These are phyloP conservation scores for Strobilomyces confusus DNA, from an alignment of 768 basidiomycete species.

Conservation along the genomic window DNA sequence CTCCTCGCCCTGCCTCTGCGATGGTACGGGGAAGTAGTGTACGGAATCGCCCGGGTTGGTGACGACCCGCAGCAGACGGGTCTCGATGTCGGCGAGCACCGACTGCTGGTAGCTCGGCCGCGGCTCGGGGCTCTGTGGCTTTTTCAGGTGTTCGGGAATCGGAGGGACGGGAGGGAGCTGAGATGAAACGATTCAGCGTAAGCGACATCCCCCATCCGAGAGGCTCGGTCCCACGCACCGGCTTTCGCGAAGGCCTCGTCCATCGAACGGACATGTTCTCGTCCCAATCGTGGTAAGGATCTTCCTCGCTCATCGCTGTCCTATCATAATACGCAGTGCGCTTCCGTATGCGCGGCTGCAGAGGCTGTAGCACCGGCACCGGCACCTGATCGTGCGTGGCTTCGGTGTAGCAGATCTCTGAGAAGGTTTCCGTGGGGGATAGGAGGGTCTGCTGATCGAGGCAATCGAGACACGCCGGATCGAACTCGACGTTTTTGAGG, in stretches of 20 bases:
- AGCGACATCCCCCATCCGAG: not conserved
- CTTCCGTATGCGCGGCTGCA: conserved; percentile 32
- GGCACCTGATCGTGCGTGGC: conserved; percentile 34
- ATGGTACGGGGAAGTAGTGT: conserved; percentile 33
- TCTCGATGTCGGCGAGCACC: conserved; percentile 31
- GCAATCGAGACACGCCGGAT: conserved; percentile 37
- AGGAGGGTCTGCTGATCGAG: conserved; percentile 42
- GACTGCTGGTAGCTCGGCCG: conserved; percentile 30
- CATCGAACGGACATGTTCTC: conserved; percentile 32
- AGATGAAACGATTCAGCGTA: conserved; percentile 1
- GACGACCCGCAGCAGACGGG: conserved; percentile 24
- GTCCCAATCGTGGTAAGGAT: conserved; percentile 35
- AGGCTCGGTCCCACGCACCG: conserved; percentile 10
- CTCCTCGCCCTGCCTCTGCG: conserved; percentile 30
- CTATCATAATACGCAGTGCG: conserved; percentile 26
- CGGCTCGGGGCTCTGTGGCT: conserved; percentile 7
- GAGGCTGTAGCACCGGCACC: conserved; percentile 29
- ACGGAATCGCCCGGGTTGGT: conserved; percentile 29
- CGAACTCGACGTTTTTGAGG: conserved; percentile 36
- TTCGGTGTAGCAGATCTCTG: conserved; percentile 39
- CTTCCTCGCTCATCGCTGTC: conserved; percentile 33
- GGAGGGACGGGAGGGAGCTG: conserved; percentile 27
- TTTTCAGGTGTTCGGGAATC: conserved; percentile 25
- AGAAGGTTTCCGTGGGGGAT: conserved; percentile 39
- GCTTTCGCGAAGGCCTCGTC: conserved; percentile 7